Conservation (phyloP, 2,329 filamentous ascomycete species). For the Monilinia fructicola region DNA sequence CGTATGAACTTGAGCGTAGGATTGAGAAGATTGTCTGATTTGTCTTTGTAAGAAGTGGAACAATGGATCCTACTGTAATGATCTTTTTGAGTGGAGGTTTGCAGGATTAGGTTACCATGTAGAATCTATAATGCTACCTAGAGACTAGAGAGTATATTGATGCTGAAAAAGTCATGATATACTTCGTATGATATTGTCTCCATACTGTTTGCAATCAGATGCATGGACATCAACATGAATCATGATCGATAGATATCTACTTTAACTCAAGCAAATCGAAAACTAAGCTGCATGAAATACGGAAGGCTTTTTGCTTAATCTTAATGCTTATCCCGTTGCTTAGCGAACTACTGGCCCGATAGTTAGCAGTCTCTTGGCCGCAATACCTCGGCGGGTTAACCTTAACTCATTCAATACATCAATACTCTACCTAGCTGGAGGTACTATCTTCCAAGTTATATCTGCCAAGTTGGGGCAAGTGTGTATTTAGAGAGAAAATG, state of each 20-base stretch:
- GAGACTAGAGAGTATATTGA: not conserved
- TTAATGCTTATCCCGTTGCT: not conserved
- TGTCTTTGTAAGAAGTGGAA: not conserved
- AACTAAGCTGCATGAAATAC: not conserved
- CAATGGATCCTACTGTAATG: not conserved
- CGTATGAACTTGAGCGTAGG: not conserved
- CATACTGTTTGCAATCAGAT: not conserved
- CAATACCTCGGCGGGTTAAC: not conserved
- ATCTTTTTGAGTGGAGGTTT: slow-evolving; percentile 2
- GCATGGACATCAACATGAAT: not conserved
- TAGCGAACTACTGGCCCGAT: slow-evolving; percentile 10
- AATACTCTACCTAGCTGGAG: too few relatives aligned
- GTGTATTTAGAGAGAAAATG: not conserved
- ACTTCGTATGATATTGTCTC: not conserved
- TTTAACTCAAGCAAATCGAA: not conserved
- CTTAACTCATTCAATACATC: not conserved
- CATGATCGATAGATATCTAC: not conserved
- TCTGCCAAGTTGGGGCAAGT: not conserved
- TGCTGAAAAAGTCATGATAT: not conserved
- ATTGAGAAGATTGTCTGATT: slow-evolving; percentile 7
- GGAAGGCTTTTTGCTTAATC: not conserved
- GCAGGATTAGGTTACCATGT: not conserved
- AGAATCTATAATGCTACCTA: not conserved
- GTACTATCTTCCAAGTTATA: not conserved
- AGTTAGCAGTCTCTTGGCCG: not conserved